phyloP scores from a whole-genome alignment of 495 filamentous ascomycete species.

The Penicillium coffeae region DNA sequence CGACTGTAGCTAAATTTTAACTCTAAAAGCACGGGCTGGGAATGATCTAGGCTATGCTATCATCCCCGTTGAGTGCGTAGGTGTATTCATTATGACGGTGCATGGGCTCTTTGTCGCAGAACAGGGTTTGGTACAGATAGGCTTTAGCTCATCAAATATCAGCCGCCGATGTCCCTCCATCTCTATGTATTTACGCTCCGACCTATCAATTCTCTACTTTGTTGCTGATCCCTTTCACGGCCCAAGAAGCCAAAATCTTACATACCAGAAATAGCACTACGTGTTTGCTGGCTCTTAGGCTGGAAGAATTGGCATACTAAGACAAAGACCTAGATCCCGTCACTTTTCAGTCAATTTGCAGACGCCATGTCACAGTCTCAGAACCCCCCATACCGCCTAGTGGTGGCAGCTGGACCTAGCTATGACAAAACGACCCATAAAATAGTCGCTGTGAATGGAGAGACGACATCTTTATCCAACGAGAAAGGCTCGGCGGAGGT shows the following conservation, averaged over 20 bases:
- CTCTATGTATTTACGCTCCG: too few relatives aligned
- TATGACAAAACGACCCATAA: constrained; percentile 66
- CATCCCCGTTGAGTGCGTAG: too few relatives aligned
- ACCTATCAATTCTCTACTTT: too few relatives aligned
- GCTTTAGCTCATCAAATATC: neutral
- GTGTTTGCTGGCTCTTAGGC: too few relatives aligned
- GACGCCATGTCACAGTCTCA: neutral
- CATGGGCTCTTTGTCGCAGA: neutral
- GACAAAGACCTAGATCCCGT: too few relatives aligned
- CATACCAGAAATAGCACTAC: too few relatives aligned
- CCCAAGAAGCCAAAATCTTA: too few relatives aligned
- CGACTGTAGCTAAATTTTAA: neutral
- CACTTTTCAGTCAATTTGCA: neutral
- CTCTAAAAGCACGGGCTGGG: neutral
- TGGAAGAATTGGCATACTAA: too few relatives aligned
- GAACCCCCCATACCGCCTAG: constrained; percentile 31
- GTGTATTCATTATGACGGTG: neutral
- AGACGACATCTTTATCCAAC: constrained; percentile 54
- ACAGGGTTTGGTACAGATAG: neutral
- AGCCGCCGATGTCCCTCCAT: too few relatives aligned
- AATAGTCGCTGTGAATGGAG: constrained; percentile 67
- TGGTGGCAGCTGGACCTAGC: constrained; percentile 58
- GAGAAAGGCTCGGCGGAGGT: constrained; percentile 58
- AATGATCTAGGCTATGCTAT: too few relatives aligned
- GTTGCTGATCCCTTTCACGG: too few relatives aligned